Conservation (phyloP, 176 grass and related monocot genomes). For the Aegilops umbellulata region DNA sequence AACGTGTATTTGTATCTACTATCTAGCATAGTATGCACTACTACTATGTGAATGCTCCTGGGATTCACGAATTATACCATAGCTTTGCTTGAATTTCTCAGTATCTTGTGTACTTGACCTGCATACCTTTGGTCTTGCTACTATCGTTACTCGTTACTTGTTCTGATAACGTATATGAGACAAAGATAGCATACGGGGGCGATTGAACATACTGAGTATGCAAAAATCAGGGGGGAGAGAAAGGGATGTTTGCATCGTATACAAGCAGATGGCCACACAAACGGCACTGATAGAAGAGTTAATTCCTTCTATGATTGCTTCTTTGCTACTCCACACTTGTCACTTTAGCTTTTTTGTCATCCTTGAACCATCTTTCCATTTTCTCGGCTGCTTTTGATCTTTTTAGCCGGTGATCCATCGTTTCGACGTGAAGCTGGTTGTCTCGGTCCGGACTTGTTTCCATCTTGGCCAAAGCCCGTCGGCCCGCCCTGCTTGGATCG, state of each 20-base stretch:
- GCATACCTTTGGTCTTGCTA: too few relatives aligned
- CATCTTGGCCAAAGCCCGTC: neutral
- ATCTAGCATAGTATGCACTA: neutral
- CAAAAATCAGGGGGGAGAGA: neutral
- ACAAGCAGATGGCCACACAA: neutral
- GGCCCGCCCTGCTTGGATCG: neutral
- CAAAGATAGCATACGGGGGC: neutral
- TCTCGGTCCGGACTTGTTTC: neutral
- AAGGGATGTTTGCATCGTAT: neutral
- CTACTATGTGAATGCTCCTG: neutral
- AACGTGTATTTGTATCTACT: neutral
- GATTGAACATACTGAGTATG: neutral
- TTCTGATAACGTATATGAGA: neutral
- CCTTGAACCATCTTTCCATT: neutral
- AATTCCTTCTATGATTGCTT: neutral
- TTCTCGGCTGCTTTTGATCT: neutral
- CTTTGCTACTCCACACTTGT: neutral
- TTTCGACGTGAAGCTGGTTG: constrained; percentile 11
- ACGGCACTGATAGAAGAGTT: neutral
- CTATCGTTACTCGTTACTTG: neutral
- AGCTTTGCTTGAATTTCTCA: neutral
- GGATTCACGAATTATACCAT: neutral
- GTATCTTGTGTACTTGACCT: too few relatives aligned
- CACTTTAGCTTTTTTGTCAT: neutral
- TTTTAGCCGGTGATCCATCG: neutral